phyloP scores from a whole-genome alignment of 192 early-diverging fungal genomes.

The Backusella liffmaniae region DNA sequence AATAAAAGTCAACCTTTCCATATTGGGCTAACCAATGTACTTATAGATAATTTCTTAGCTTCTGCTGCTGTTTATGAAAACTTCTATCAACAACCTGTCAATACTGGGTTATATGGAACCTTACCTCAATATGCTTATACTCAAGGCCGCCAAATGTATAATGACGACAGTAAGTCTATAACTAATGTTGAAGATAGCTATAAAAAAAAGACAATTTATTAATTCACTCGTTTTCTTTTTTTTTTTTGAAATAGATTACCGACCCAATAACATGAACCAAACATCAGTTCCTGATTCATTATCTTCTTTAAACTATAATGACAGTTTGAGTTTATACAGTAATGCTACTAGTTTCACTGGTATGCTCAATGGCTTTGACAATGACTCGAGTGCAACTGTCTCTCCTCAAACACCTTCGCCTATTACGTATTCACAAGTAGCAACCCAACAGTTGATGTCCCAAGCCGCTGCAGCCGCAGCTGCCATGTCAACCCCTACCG shows the following conservation, averaged over 20 bases:
- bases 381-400: not conserved
- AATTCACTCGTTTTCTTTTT: not conserved
- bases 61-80: not conserved
- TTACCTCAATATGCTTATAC: not conserved
- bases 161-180: conserved; percentile 10
- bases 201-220: not conserved
- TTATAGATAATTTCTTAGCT: conserved; percentile 10
- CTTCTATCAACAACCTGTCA: conserved; percentile 6
- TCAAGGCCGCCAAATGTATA: not conserved
- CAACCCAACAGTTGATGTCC: not conserved
- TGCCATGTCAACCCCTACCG: not conserved
- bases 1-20: not conserved
- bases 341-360: not conserved
- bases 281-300: not conserved
- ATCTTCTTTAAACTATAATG: not conserved
- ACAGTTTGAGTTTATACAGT: not conserved
- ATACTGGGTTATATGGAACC: not conserved
- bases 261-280: not conserved
- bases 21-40: not conserved
- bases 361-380: not conserved
- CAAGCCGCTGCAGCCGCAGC: not conserved
- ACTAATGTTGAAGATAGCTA: not conserved
- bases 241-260: not conserved
- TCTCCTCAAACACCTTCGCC: not conserved
- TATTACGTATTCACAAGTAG: not conserved